Base-by-base conservation (phyloP, 2,329 filamentous ascomycete genomes). In the Diaporthe capsici region DNA sequence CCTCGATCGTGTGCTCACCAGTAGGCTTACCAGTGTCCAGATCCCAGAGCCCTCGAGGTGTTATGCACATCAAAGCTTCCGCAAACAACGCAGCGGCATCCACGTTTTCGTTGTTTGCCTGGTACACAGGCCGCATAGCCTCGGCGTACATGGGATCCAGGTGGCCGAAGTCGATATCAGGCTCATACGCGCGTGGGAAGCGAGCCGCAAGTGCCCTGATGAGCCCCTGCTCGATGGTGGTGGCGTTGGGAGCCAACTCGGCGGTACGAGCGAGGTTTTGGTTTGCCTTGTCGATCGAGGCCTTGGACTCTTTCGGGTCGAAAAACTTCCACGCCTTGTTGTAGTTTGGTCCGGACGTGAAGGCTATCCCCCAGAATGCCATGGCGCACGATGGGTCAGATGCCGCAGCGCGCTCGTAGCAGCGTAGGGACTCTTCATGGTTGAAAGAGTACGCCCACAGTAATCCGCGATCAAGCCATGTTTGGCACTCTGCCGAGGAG, bases 131-230 rank as follows among this genome's bases (percentile, higher is more conserved):
- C 34, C 58, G n/a, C 58, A 61, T 61, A 4, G 58, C 58, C 13
- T 61, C 58, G 58, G 37, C 58, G n/a, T 61, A 61, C 57, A 37
- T 60, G 4, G 31, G 57, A 39, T 60, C 57, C 57, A 60, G 20
- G 5, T 37, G 57, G 20, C 57, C 57, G 31, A 60, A 60, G 57
- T 60, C 31, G 5, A 60, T 13, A 13, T 60, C 57, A 60, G 31
- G 5, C 2, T n/a, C 57, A 12, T 60, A 20, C 9, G 31, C 57
- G 6, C 9, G 20, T 10, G 57, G 57, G 10, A 60, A 60, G 31
- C 57, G 57, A 60, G 57, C 57, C 31, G 31, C 57, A n/a, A 60
- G 57, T 60, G 57, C 57, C 31, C 37, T 60, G 31, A 60, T 60
- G 20, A 60, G 57, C 1, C 57, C 57, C 17, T 60, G 57, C 22